Evolutionary conservation across 805 yeast genomes (phyloP), one percentile per base, ranked within the genome.

Genomic region (Pichia nanzhaoensis): DNA sequence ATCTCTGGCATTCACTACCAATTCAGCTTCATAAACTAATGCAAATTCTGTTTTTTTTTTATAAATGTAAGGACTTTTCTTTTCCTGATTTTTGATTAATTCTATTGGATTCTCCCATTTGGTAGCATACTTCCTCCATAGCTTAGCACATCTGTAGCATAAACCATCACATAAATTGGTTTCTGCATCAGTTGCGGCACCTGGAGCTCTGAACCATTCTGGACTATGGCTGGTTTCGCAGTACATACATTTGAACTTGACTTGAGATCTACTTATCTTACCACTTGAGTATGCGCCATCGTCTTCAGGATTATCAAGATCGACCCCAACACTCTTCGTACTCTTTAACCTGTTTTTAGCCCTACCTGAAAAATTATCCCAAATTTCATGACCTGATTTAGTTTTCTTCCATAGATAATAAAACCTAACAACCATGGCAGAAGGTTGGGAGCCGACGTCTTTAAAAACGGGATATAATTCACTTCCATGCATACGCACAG

Each of bases 331-430:
- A 14, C 67, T 72, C 42, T 52, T 64, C 19, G 57, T 48, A 37
- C 47, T 54, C 50, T 75, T 79, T 31, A 69, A 49, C 53, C 78
- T 76, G 58, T 83, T 84, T 52, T 78, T 78, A 34, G 71, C 62
- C 42, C 95, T 65, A 1, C 93, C 95, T 36, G 79, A 80, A 57
- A 66, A 86, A 56, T 82, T 80, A 31, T 87, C 95, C 95, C 97
- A 86, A 16, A 88, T 84, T 35, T 60, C 58, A 50, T 75, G 80
- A 0, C 97, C 97, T 37, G 71, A 71, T 27, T 74, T 67, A 0
- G 95, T 83, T 60, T 90, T 90, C 63, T 90, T 90, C 98, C 98
- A 91, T 43, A 87, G 66, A 56, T 91, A 91, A 57, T 88, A 91
- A 59, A 73, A 89, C 46, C 97, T 66, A 1, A 91, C 98, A 51